A percentile compares a stretch with the other conserved stretches of the same genome.
Conservation (phyloP, 306 rosid species). For the Dicorynia guianensis region DNA sequence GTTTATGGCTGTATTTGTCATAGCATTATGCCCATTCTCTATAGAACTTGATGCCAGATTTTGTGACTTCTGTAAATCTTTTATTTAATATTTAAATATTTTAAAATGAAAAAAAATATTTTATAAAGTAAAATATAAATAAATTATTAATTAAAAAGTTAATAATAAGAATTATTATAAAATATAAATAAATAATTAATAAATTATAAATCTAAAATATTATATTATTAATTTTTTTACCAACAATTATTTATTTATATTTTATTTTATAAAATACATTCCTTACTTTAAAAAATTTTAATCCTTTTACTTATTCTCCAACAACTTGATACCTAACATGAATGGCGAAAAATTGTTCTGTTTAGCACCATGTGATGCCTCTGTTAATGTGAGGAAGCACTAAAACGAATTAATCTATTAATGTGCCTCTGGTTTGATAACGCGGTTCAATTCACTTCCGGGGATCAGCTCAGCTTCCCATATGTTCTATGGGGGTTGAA, state of each 20-base stretch:
- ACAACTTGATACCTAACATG: conserved; percentile 26
- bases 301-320: not conserved
- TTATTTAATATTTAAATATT: no score
- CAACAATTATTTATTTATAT: no score
- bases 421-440: conserved; percentile 97
- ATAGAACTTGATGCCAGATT: conserved; percentile 13
- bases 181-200: no score
- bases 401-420: conserved; percentile 66
- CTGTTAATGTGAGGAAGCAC: conserved; percentile 85
- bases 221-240: no score
- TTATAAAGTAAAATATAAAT: no score
- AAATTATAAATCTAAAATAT: no score
- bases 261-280: no score
- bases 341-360: conserved; percentile 31
- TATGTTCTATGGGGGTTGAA: conserved; percentile 86
- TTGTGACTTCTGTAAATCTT: no score
- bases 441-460: conserved; percentile 91
- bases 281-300: no score
- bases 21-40: conserved; percentile 16
- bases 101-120: no score
- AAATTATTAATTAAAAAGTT: no score
- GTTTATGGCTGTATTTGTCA: conserved; percentile 14
- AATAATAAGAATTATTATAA: no score
- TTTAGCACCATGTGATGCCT: conserved; percentile 92
- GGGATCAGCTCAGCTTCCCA: conserved; percentile 97